A percentile compares a stretch with the other conserved stretches of the same genome.
Evolutionary conservation across 2,329 filamentous ascomycete species (phyloP).

Genomic region (Acephala macrosclerotiorum): DNA sequence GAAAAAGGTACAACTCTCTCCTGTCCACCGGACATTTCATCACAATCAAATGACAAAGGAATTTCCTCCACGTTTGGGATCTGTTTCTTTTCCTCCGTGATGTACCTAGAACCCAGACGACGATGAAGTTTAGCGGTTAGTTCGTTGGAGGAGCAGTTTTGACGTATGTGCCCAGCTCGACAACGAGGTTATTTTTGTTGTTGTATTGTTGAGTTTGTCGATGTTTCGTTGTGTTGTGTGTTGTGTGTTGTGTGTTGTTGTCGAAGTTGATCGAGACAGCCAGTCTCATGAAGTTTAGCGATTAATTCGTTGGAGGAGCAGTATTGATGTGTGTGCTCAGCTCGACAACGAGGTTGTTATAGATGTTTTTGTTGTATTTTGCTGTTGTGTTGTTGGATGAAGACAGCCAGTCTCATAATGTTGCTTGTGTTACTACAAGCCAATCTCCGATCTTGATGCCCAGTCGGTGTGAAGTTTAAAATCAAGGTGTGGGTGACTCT

Average conservation of each 20-base stretch:
- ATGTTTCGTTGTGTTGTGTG: too few species aligned
- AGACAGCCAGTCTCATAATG: neutral
- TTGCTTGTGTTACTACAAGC: neutral
- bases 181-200: too few species aligned
- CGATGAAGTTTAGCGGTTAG: neutral
- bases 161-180: too few species aligned
- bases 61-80: neutral
- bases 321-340: too few species aligned
- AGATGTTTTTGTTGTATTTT: too few species aligned
- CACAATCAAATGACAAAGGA: neutral
- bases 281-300: neutral
- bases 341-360: too few species aligned
- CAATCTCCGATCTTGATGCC: neutral
- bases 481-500: neutral
- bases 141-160: too few species aligned
- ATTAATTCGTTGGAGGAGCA: neutral
- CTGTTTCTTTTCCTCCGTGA: neutral
- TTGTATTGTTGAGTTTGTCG: too few species aligned
- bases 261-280: too few species aligned
- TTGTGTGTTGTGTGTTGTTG: too few species aligned
- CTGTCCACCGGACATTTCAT: slow-evolving; percentile 16
- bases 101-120: neutral
- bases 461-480: neutral
- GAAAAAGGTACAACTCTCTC: slow-evolving; percentile 20
- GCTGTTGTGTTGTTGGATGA: neutral